Base-by-base conservation (phyloP, 2,329 filamentous ascomycete species). In the Hirsutella rhossiliensis region DNA sequence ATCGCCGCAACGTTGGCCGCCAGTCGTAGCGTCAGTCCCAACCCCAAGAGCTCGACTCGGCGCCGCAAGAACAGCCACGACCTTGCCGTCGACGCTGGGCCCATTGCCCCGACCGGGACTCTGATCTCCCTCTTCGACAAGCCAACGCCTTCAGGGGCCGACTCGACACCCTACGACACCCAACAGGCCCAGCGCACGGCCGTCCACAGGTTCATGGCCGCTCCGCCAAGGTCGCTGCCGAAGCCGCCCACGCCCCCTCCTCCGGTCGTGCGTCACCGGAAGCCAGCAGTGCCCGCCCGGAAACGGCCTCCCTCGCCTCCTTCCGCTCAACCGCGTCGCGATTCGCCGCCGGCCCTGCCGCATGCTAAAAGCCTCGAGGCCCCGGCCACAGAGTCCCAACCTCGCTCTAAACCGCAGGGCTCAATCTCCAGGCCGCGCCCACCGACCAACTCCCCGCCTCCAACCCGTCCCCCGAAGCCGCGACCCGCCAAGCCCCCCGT, bases 101-200 rank as follows among this genome's bases (percentile, higher is more conserved):
- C 77, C 6, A 80, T 84, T 41, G 66, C 74, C 20, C 71, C 82
- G 0, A 81, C 82, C 0, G 76, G 69, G 3, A 75, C 78, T 5
- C 66, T 87, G 18, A 80, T 87, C 43, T 75, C 75, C 34, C 71
- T 85, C 64, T 87, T 87, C 51, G 83, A 88, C 61, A 66, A 30
- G 28, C 15, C 28, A 2, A 17, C 34, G 34, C 71, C 49, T 69
- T 64, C 37, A 49, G 45, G 41, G 51, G 49, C 15, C 52, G 49
- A 40, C 3, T 15, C 11, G 11, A 19, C 31, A 6, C 5, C 6
- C 18, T 8, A 37, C 13, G 37, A 29, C 13, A 8, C 40, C 15
- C n/a, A 19, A 2, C 37, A 40, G 17, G 44, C 44, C 5, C 40
- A 28, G 29, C 44, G 30, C 19, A 12, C 31, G 39, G 40, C 44